A percentile compares a stretch with the other conserved stretches of the same genome.
These are phyloP conservation scores for Zymoseptoria pseudotritici DNA, from an alignment of 2,329 filamentous ascomycete species.

Conservation along the genomic window DNA sequence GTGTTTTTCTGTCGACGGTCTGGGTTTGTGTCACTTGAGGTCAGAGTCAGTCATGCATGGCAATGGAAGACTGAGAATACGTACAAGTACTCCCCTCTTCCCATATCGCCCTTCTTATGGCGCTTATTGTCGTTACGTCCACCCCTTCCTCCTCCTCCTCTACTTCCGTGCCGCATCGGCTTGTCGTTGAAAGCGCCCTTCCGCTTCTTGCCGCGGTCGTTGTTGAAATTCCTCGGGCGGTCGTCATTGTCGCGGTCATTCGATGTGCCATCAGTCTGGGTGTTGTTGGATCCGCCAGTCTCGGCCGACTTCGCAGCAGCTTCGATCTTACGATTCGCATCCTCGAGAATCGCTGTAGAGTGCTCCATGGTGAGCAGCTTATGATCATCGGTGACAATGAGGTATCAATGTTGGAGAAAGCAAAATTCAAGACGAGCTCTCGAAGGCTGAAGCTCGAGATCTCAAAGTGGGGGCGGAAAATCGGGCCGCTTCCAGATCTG, in stretches of 20 bases:
- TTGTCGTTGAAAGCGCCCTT: constrained; percentile 23
- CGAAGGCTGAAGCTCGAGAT: background rate
- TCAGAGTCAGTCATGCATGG: constrained; percentile 29
- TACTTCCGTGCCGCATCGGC: constrained; percentile 19
- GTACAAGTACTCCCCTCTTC: constrained; percentile 58
- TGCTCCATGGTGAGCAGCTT: constrained; percentile 24
- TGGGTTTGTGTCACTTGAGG: constrained; percentile 36
- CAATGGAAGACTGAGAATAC: constrained; percentile 20
- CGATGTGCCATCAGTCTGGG: background rate
- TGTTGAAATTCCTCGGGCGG: background rate
- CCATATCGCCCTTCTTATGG: constrained; percentile 59
- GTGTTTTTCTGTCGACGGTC: constrained; percentile 41
- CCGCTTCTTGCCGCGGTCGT: constrained; percentile 18
- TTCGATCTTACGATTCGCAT: constrained; percentile 19
- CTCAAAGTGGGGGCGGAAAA: background rate
- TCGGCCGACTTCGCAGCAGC: constrained; percentile 14
- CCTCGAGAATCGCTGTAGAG: constrained; percentile 27
- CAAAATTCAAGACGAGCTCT: constrained; percentile 1
- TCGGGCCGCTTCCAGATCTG: background rate
- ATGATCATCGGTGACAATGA: constrained; percentile 11
- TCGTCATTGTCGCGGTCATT: constrained; percentile 10
- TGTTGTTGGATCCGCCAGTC: constrained; percentile 6
- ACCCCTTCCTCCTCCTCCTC: constrained; percentile 16
- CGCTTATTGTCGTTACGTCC: constrained; percentile 26
- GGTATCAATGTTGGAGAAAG: background rate